These are phyloP conservation scores for Rhizophora mangle DNA, from an alignment of 345 rosid genomes.

Conservation along the genomic window DNA sequence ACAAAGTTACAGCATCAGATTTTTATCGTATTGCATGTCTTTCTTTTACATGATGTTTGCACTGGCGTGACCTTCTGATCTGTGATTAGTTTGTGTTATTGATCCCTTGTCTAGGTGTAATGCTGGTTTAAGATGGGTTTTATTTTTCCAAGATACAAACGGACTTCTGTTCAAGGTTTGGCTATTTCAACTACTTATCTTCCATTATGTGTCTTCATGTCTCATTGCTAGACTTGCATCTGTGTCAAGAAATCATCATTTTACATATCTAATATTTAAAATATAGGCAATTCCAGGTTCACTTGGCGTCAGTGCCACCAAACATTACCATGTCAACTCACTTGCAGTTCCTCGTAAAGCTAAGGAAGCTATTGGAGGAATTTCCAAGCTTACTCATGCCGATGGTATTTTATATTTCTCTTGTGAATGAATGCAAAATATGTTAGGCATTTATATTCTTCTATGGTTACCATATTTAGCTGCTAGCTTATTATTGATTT, in stretches of 20 bases:
- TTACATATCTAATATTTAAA: neutral
- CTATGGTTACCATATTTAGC: neutral
- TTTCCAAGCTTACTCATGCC: conserved; percentile 73
- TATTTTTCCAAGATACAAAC: conserved; percentile 97
- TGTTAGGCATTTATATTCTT: neutral
- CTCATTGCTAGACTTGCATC: conserved; percentile 7
- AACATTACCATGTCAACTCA: conserved; percentile 89
- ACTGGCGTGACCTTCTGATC: neutral
- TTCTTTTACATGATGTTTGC: conserved; percentile 3
- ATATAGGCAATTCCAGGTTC: conserved; percentile 90
- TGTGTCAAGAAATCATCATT: conserved; percentile 9
- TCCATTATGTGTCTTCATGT: neutral
- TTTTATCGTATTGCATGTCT: neutral
- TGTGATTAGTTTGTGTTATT: neutral
- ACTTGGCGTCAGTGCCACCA: conserved; percentile 83
- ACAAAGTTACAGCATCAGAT: conserved; percentile 1
- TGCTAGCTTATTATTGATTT: neutral
- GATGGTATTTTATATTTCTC: conserved; percentile 54
- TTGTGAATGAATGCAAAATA: neutral
- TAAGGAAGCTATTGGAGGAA: conserved; percentile 98
- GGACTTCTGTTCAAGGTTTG: conserved; percentile 94
- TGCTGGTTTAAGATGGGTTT: conserved; percentile 78
- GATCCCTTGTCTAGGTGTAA: conserved; percentile 51
- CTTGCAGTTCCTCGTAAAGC: conserved; percentile 98
- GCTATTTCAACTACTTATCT: conserved; percentile 10